Base-by-base conservation (phyloP, 805 yeast genomes). In the Pichia paraexigua region DNA sequence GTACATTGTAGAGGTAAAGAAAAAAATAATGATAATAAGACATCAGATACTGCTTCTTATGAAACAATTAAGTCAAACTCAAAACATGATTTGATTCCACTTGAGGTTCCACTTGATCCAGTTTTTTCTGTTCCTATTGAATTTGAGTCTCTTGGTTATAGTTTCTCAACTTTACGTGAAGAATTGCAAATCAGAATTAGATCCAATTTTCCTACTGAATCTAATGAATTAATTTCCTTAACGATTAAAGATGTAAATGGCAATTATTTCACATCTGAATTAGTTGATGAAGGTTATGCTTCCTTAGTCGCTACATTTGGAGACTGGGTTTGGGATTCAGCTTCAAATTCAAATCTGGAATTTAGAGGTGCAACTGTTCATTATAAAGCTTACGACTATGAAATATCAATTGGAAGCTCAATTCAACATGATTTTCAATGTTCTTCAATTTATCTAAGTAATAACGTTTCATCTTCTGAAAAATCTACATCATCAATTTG, bases 161-260 rank as follows among this genome's bases (percentile, higher is more conserved):
- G 45, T 30, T 3, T 45, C 17, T n/a, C 45, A 28, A 43, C 20
- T 28, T 44, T 27, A 13, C 20, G 44, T 39, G 25, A 42, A 32
- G 52, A 45, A 6, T 30, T 45, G 15, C 46, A 50, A 41, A 35
- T 50, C 32, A 45, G 37, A 22, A n/a, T 50, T 17, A 45, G 39
- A 20, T 41, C 49, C 3, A 12, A 45, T 20, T 3, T 21, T 17
- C 5, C 13, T 5, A 15, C 41, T 20, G 25, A 24, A 5, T 18
- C 24, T n/a, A 15, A 5, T 6, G 50, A 32, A 13, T 25, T 22
- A 5, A 42, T 48, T 17, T 48, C 42, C 6, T 43, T 48, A 35
- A 30, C 46, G 7, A 43, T 48, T 35, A 12, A 13, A 8, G 30
- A 32, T 32, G 18, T 20, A n/a, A 44, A 41, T 3, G 45, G 45